Conservation (phyloP, 2,329 filamentous ascomycete genomes). For the Aspergillus sp. region DNA sequence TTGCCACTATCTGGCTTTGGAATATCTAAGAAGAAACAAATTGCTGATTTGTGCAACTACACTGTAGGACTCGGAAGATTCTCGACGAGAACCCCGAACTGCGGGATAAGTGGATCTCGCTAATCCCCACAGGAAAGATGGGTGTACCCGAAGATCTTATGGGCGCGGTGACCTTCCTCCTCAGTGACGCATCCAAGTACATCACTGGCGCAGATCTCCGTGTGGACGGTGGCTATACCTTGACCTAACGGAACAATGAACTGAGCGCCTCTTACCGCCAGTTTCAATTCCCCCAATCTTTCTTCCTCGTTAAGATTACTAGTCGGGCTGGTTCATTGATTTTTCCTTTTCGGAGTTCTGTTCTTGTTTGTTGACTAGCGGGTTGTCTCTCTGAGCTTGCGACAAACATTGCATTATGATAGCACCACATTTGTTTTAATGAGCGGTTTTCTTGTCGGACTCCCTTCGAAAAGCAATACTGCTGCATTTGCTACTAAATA, state of each 20-base stretch:
- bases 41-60: slow-evolving; percentile 13
- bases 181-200: slow-evolving; percentile 75
- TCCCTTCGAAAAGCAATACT: slow-evolving; percentile 8
- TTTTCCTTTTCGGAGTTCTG: not conserved
- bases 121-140: slow-evolving; percentile 94
- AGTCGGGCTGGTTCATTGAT: slow-evolving; percentile 6
- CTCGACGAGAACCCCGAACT: slow-evolving; percentile 90
- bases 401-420: slow-evolving; percentile 11
- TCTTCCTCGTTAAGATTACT: not conserved
- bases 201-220: slow-evolving; percentile 74
- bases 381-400: not conserved
- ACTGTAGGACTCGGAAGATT: slow-evolving; percentile 93
- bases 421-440: slow-evolving; percentile 4
- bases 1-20: slow-evolving; percentile 13
- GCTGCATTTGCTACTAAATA: slow-evolving; percentile 5
- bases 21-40: not conserved
- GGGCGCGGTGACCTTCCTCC: slow-evolving; percentile 85
- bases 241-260: slow-evolving; percentile 54
- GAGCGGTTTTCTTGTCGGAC: not conserved
- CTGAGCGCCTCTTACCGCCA: not conserved
- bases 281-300: not conserved
- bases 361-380: slow-evolving; percentile 1
- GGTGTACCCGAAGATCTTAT: slow-evolving; percentile 87
- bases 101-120: slow-evolving; percentile 83
- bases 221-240: slow-evolving; percentile 87